Base-by-base conservation (phyloP, 75 land plant species). In the Sequoia sempervirens region DNA sequence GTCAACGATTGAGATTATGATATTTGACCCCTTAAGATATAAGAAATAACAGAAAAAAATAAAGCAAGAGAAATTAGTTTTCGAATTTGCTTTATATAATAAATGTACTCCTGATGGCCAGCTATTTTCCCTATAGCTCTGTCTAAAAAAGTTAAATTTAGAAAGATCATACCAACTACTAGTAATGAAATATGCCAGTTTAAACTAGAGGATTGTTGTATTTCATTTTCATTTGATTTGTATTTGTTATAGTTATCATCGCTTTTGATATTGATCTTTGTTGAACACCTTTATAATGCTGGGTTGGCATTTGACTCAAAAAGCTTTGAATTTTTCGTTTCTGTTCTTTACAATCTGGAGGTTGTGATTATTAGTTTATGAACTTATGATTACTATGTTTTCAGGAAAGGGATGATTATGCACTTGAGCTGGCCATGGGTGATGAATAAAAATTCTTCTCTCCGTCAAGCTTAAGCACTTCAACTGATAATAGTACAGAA, bases 371-470 rank as follows among this genome's bases (percentile, higher is more conserved):
- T 64, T 30, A 26, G 66, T 50, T 26, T 81, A 36, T 40, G 66
- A 7, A 32, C 38, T 81, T 32, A 3, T 46, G 45, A 70, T 70
- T 70, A 2, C 14, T 85, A 53, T 85, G n/a, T 6, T 83, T 87
- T 76, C 95, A 96, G 98, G 99, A 97, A 53, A 90, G 99, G 84
- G 99, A 97, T 88, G 99, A 97, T 80, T 97, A 91, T 89, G 99
- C 99, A 66, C 83, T 97, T 47, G 99, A 97, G 90, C 82, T 97
- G 76, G 99, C 99, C n/a, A 86, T 95, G 88, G 99, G 85, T 26
- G 99, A 97, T 82, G 99, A 97, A 82, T 97, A 83, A 41, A 17
- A 40, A 28, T 83, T 38, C 45, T 6, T 5, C 7, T 61, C 8
- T 61, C n/a, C 28, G 26, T 23, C 66, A 23, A 61, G 26, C 66